Conservation (phyloP, 257 asterid species). For the Verbena officinalis region DNA sequence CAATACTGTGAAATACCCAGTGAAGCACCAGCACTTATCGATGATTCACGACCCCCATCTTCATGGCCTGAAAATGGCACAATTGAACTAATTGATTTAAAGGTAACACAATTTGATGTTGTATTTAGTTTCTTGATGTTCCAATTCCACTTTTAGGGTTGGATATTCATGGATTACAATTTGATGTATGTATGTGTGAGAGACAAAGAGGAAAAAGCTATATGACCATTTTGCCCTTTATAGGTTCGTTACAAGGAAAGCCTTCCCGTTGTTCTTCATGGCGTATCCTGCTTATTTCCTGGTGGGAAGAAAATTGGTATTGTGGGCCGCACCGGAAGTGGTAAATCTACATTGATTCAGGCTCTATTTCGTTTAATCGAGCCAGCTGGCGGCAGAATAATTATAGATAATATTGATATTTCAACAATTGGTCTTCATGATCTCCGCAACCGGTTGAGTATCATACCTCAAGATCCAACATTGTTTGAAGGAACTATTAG, state of each 20-base stretch:
- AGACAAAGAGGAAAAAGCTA: neutral
- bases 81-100: conserved; percentile 79
- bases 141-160: conserved; percentile 3
- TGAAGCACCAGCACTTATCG: conserved; percentile 85
- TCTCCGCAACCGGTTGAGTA: conserved; percentile 85
- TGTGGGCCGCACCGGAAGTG: conserved; percentile 99
- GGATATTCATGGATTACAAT: neutral
- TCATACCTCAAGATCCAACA: conserved; percentile 97
- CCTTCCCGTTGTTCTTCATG: conserved; percentile 96
- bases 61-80: conserved; percentile 93
- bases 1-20: conserved; percentile 90
- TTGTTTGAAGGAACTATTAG: conserved; percentile 97
- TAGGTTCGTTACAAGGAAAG: conserved; percentile 81
- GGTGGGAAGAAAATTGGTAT: conserved; percentile 96
- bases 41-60: conserved; percentile 67
- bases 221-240: neutral
- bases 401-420: conserved; percentile 83
- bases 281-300: conserved; percentile 85
- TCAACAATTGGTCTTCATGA: conserved; percentile 90
- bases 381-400: conserved; percentile 87
- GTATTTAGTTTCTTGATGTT: conserved; percentile 15
- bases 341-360: conserved; percentile 96
- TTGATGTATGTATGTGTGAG: neutral
- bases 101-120: conserved; percentile 52
- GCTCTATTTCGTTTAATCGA: conserved; percentile 93